A percentile compares a stretch with the other conserved stretches of the same genome.
These are phyloP conservation scores for Ammopiptanthus mongolicus DNA, from an alignment of 306 rosid genomes.

Conservation along the genomic window DNA sequence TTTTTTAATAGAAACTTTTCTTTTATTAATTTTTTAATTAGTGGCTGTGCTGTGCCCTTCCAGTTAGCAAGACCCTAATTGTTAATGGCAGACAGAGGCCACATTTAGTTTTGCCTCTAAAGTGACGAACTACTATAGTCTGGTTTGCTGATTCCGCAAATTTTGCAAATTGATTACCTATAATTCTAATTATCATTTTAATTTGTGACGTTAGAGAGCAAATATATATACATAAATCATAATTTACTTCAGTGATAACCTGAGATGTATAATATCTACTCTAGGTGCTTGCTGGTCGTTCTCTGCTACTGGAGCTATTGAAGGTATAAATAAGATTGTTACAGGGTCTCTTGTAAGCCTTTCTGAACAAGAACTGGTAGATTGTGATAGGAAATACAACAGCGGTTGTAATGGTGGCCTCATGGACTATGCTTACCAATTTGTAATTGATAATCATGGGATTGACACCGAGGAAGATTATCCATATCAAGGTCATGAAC, in stretches of 20 bases:
- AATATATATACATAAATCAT: neutral
- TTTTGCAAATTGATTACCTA: neutral
- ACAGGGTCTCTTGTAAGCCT: conserved; percentile 82
- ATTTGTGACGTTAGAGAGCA: neutral
- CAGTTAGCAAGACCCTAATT: no score
- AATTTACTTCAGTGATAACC: neutral
- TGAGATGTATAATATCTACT: neutral
- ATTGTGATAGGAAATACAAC: conserved; percentile 66
- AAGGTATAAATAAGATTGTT: conserved; percentile 84
- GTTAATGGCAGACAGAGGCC: neutral
- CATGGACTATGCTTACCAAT: conserved; percentile 78
- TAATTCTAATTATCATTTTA: neutral
- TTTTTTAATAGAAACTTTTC: no score
- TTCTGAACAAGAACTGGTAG: conserved; percentile 88
- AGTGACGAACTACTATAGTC: neutral
- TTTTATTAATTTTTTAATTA: no score
- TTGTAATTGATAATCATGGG: conserved; percentile 70
- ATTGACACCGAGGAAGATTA: conserved; percentile 84
- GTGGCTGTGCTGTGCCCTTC: no score
- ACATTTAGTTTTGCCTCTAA: neutral
- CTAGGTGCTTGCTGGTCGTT: conserved; percentile 95
- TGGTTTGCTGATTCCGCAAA: neutral
- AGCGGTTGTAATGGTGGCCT: conserved; percentile 83
- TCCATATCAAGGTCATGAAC: conserved; percentile 42
- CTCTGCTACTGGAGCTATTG: conserved; percentile 90